These are phyloP conservation scores for Vaccinium corymbosum DNA, from an alignment of 148 eudicot genomes.

Conservation along the genomic window DNA sequence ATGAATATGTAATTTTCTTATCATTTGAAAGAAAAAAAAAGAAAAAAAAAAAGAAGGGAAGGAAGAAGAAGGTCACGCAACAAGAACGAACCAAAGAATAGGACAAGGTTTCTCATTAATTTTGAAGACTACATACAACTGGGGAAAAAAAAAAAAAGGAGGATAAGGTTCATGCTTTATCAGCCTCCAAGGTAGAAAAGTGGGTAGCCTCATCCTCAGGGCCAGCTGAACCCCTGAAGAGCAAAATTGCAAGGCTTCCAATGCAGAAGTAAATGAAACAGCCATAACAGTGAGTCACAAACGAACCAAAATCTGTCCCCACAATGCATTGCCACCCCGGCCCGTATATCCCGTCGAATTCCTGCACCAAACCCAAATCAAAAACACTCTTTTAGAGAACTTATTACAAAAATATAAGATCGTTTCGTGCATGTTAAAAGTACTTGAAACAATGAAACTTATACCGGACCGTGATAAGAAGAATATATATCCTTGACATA, in stretches of 20 bases:
- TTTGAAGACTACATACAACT: conserved; percentile 3
- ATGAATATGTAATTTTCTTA: too few species aligned
- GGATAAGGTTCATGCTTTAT: conserved; percentile 10
- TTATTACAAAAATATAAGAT: neutral
- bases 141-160: neutral
- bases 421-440: too few species aligned
- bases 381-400: too few species aligned
- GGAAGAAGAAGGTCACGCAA: too few species aligned
- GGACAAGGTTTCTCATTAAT: neutral
- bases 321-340: conserved; percentile 90
- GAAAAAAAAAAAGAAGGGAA: too few species aligned
- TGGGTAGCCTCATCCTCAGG: conserved; percentile 27
- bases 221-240: conserved; percentile 60
- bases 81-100: too few species aligned
- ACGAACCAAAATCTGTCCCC: conserved; percentile 85
- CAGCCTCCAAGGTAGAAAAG: conserved; percentile 27
- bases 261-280: conserved; percentile 65
- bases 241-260: conserved; percentile 67
- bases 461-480: too few species aligned
- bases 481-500: too few species aligned
- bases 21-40: too few species aligned
- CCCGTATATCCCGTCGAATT: conserved; percentile 58
- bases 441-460: too few species aligned
- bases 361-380: conserved; percentile 25
- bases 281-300: conserved; percentile 80